phyloP scores from a whole-genome alignment of 2,329 filamentous ascomycete genomes.

The Alternaria tenuissima region DNA sequence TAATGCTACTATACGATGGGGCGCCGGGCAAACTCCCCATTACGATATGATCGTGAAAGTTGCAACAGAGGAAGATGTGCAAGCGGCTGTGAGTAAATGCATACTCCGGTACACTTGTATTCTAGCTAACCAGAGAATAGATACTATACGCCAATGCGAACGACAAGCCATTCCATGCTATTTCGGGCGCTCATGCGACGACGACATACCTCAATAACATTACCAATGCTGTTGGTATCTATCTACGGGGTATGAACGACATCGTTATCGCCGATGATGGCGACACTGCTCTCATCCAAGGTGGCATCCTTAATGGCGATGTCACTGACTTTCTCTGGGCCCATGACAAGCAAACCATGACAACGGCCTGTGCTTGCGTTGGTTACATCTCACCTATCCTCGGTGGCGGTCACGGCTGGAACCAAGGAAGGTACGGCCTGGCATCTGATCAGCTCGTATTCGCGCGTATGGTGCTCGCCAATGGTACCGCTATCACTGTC shows the following conservation, averaged over 20 bases:
- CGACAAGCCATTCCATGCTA: conserved; percentile 47
- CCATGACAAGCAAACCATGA: conserved; percentile 37
- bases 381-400: conserved; percentile 66
- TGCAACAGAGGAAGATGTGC: conserved; percentile 29
- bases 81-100: conserved; percentile 22
- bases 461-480: conserved; percentile 50
- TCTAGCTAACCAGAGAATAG: conserved; percentile 8
- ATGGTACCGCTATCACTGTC: conserved; percentile 43
- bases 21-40: conserved; percentile 20
- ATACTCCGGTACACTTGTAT: too few species aligned
- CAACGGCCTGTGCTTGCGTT: conserved; percentile 33
- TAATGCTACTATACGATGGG: conserved; percentile 26
- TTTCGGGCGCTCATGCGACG: conserved; percentile 48
- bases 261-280: conserved; percentile 32
- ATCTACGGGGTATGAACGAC: conserved; percentile 35
- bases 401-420: conserved; percentile 65
- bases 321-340: conserved; percentile 36
- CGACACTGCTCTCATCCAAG: conserved; percentile 35
- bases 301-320: conserved; percentile 35
- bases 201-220: conserved; percentile 32
- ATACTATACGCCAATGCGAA: conserved; percentile 32
- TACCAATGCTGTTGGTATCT: conserved; percentile 42
- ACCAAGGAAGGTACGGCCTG: conserved; percentile 58
- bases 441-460: conserved; percentile 36
- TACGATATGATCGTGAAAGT: conserved; percentile 33